Base-by-base conservation (phyloP, 208 protist genomes). In the Zelonia costaricensis region DNA sequence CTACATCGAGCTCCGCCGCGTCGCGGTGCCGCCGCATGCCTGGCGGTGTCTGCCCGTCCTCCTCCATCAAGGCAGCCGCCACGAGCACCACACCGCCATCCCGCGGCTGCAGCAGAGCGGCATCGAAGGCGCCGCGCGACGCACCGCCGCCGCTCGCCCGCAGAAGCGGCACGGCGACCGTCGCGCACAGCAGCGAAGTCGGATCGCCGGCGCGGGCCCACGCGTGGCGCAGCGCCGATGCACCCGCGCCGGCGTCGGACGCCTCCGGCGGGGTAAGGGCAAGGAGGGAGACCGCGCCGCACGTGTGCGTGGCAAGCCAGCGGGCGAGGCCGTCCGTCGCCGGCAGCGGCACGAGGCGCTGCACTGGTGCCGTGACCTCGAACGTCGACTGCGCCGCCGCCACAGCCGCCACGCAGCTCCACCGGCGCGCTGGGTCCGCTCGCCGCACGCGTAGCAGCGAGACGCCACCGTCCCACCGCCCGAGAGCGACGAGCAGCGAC, bases 41-140 rank as follows among this genome's bases (percentile, higher is more conserved):
- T 25, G 48, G 49, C 15, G 66, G 57, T 4, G 64, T 44, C 45
- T 55, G 48, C 23, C 49, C 60, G 52, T 64, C 66, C 0, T 36
- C 42, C 36, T 56, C 66, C 36, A 46, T 52, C 5, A 72, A 43
- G 1, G 66, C 22, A 4, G 57, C 66, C 28, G 66, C 59, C 42
- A 72, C 64, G 43, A 72, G 61, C 39, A 65, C 31, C 0, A 65
- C 48, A 6, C 57, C 46, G 35, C 66, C 57, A 28, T 65, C 56
- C 20, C 56, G 43, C 2, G 66, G 66, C 51, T 65, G 57, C 51
- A 72, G 57, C 13, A 72, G 43, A 1, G 66, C 66, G 13, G 57
- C 66, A 57, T 72, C 66, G 36, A 72, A 72, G 40, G 57, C 66
- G 44, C 60, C 60, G 38, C n/a, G 66, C 46, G n/a, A n/a, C n/a